Evolutionary conservation across 169 alveolate species (phyloP).

Genomic region (Theileria sp.): DNA sequence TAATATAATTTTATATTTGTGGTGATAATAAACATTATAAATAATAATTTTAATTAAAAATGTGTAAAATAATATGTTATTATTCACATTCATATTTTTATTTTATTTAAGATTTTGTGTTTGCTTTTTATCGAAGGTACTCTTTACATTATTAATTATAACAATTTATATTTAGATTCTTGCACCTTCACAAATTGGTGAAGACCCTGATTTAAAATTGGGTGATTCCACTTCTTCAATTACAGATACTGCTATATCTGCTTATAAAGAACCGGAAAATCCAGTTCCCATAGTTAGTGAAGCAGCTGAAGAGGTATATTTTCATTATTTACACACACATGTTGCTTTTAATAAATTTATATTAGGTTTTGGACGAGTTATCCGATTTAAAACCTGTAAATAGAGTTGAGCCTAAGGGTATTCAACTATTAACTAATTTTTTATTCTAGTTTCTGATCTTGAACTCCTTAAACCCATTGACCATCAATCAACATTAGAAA

Average conservation of each 20-base stretch:
- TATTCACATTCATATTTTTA: neutral
- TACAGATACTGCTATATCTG: neutral
- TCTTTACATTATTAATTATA: neutral
- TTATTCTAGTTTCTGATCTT: neutral
- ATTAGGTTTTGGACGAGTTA: constrained; percentile 4
- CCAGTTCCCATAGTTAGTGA: neutral
- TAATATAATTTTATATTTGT: neutral
- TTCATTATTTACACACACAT: constrained; percentile 4
- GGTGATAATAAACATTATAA: neutral
- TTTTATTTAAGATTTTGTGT: neutral
- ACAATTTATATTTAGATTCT: neutral
- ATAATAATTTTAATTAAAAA: neutral
- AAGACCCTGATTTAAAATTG: constrained; percentile 17
- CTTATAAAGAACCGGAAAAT: constrained; percentile 7
- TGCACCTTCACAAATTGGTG: constrained; percentile 18
- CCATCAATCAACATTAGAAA: constrained; percentile 61
- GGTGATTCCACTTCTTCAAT: constrained; percentile 21
- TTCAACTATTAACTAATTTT: neutral
- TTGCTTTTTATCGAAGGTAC: neutral
- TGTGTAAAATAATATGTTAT: constrained; percentile 22
- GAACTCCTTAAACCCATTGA: constrained; percentile 25
- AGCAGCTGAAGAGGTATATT: constrained; percentile 18
- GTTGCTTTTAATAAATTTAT: neutral
- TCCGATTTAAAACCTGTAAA: constrained; percentile 8
- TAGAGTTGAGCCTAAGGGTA: neutral